phyloP scores from a whole-genome alignment of 805 yeast species.

The Candida bentonensis region DNA sequence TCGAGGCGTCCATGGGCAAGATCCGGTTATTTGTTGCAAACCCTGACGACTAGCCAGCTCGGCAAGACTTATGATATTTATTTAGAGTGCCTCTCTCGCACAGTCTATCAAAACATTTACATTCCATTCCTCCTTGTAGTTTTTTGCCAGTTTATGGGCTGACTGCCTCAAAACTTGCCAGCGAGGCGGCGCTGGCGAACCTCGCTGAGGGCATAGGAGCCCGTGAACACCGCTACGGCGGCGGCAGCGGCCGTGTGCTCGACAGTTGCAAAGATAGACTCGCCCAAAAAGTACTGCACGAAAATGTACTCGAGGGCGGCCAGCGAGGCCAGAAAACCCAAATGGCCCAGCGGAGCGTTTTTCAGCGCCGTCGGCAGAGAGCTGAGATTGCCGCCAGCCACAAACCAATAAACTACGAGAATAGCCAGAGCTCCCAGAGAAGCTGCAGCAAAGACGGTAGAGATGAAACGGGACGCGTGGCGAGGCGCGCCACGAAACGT shows the following conservation, averaged over 20 bases:
- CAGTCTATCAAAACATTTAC: no score
- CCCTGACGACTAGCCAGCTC: slow-evolving; percentile 18
- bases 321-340: slow-evolving; percentile 34
- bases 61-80: background rate
- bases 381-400: slow-evolving; percentile 18
- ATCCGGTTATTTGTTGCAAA: slow-evolving; percentile 25
- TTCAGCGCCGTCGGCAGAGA: slow-evolving; percentile 17
- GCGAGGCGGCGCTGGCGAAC: slow-evolving; percentile 16
- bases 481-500: slow-evolving; percentile 36
- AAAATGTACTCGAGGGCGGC: slow-evolving; percentile 38
- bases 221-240: slow-evolving; percentile 41
- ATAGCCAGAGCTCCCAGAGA: slow-evolving; percentile 28
- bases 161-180: slow-evolving; percentile 9
- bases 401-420: slow-evolving; percentile 23
- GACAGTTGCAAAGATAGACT: slow-evolving; percentile 45
- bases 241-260: slow-evolving; percentile 32
- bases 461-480: slow-evolving; percentile 36
- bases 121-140: slow-evolving; percentile 1
- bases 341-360: slow-evolving; percentile 22
- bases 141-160: slow-evolving; percentile 1
- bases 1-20: slow-evolving; percentile 19
- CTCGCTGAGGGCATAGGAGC: slow-evolving; percentile 50
- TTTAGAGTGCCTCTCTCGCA: no score
- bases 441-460: slow-evolving; percentile 32
- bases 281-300: slow-evolving; percentile 40